Evolutionary conservation across 805 yeast genomes (phyloP).

Genomic region (Lipomyces anomalus): DNA sequence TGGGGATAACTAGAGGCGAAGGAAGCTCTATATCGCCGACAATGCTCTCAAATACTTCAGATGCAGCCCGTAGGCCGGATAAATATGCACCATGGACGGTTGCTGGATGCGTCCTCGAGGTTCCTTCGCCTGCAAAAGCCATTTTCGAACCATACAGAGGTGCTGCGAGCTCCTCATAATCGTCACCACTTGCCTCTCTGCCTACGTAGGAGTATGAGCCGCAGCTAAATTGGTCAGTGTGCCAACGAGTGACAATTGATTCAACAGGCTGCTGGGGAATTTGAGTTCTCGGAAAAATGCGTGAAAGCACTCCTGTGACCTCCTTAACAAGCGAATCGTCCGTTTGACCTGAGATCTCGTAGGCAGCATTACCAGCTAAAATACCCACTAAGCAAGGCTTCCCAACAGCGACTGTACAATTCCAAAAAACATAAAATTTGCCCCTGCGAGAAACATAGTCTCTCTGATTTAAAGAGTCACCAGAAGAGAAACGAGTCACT

Average conservation of each 20-base stretch:
- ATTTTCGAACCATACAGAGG: constrained; percentile 34
- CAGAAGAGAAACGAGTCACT: constrained; percentile 25
- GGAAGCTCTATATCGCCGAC: constrained; percentile 39
- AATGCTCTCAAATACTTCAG: constrained; percentile 37
- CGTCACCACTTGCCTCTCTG: constrained; percentile 39
- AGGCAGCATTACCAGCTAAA: constrained; percentile 37
- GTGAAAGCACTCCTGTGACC: constrained; percentile 31
- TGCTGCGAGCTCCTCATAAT: constrained; percentile 38
- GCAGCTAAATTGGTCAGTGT: constrained; percentile 64
- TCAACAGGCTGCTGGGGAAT: constrained; percentile 32
- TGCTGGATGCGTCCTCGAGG: constrained; percentile 39
- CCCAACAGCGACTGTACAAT: constrained; percentile 34
- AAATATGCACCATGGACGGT: constrained; percentile 42
- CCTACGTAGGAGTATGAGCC: constrained; percentile 65
- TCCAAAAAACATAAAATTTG: constrained; percentile 37
- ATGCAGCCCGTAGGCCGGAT: constrained; percentile 40
- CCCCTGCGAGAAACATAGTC: constrained; percentile 33
- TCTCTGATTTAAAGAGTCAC: constrained; percentile 16
- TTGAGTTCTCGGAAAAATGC: constrained; percentile 27
- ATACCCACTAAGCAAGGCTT: constrained; percentile 37
- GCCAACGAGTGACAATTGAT: constrained; percentile 63
- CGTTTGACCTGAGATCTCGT: constrained; percentile 28
- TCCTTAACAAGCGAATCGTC: constrained; percentile 34
- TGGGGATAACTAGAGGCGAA: constrained; percentile 30
- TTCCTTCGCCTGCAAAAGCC: constrained; percentile 43